These are phyloP conservation scores for Daldinia vernicosa DNA, from an alignment of 495 filamentous ascomycete genomes.

Conservation along the genomic window DNA sequence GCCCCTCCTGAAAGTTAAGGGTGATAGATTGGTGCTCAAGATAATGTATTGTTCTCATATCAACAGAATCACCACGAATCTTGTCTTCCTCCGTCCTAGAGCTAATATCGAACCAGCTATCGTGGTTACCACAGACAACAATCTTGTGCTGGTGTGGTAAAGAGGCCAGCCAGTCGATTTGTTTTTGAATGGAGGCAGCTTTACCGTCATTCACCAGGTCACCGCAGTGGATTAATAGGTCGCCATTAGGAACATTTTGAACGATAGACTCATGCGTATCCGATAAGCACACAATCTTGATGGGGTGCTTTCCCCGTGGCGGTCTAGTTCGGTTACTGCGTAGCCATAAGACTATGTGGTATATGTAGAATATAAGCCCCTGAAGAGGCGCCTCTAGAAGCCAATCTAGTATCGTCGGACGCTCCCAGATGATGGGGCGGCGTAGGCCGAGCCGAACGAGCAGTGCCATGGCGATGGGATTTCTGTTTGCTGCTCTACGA, in stretches of 20 bases:
- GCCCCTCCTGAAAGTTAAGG: constrained; percentile 60
- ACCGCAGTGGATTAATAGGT: constrained; percentile 89
- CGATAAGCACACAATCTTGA: constrained; percentile 86
- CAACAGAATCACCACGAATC: constrained; percentile 44
- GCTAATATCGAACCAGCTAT: constrained; percentile 76
- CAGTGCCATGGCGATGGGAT: constrained; percentile 44
- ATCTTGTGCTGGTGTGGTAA: constrained; percentile 82
- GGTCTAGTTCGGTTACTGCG: constrained; percentile 67
- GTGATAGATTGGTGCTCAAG: constrained; percentile 57
- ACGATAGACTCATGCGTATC: constrained; percentile 80
- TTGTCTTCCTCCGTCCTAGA: constrained; percentile 53
- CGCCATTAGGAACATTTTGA: constrained; percentile 72
- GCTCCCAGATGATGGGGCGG: constrained; percentile 56
- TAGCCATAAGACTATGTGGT: constrained; percentile 69
- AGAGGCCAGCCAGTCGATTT: constrained; percentile 79
- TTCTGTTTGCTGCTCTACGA: constrained; percentile 24
- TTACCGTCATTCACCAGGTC: constrained; percentile 82
- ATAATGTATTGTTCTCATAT: constrained; percentile 61
- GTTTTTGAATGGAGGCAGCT: constrained; percentile 73
- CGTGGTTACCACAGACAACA: constrained; percentile 89
- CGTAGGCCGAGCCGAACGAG: constrained; percentile 50
- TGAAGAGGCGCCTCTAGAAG: constrained; percentile 63
- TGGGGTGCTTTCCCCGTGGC: constrained; percentile 59
- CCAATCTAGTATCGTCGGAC: constrained; percentile 59
- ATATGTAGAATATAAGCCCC: constrained; percentile 59